Conservation (phyloP, 1,284 basidiomycete genomes). For the Cutaneotrichosporon cutaneum region DNA sequence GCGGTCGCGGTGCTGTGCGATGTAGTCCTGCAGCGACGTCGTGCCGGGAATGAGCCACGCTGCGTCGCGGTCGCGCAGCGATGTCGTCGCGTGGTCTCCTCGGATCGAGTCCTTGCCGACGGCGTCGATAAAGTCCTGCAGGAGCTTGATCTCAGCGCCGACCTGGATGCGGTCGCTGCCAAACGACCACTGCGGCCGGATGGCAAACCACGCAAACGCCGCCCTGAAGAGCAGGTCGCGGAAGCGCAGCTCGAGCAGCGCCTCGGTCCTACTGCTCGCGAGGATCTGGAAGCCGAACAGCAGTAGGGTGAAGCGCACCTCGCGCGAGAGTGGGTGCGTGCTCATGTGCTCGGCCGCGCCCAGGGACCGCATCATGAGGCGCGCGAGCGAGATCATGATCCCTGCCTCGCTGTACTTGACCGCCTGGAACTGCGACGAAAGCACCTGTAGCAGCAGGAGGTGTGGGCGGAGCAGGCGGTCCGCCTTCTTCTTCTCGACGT, state of each 20-base stretch:
- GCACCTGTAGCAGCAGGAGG: constrained; percentile 76
- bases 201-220: constrained; percentile 90
- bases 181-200: constrained; percentile 90
- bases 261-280: constrained; percentile 82
- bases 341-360: constrained; percentile 69
- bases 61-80: constrained; percentile 59
- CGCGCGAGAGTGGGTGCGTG: constrained; percentile 86
- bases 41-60: constrained; percentile 52
- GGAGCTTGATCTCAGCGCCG: constrained; percentile 78
- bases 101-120: constrained; percentile 72
- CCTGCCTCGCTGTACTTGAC: constrained; percentile 82
- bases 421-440: constrained; percentile 91
- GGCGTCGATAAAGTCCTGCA: constrained; percentile 77
- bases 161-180: constrained; percentile 88
- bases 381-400: constrained; percentile 80
- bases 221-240: constrained; percentile 74
- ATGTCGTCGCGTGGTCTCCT: constrained; percentile 66
- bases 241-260: constrained; percentile 73
- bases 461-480: constrained; percentile 78
- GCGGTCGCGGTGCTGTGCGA: constrained; percentile 61
- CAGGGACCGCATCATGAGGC: constrained; percentile 76
- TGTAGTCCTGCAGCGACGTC: constrained; percentile 58
- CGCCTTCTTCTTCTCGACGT: constrained; percentile 69
- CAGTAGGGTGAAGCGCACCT: constrained; percentile 83
- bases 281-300: constrained; percentile 91